Base-by-base conservation (phyloP, 768 basidiomycete genomes). In the Calvatia gigantea region DNA sequence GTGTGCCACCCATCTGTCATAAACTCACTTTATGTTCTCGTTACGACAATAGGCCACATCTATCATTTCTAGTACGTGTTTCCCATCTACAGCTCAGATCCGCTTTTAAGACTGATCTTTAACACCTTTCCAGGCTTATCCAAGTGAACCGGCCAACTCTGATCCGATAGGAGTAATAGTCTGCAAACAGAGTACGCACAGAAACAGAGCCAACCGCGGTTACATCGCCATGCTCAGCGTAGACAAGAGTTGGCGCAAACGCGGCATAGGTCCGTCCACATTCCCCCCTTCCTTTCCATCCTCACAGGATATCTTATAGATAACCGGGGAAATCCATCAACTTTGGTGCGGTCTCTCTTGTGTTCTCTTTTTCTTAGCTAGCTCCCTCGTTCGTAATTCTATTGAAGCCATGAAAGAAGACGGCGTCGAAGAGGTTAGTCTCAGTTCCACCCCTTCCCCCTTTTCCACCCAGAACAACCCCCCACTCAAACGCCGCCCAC, bases 201-300 rank as follows among this genome's bases (percentile, higher is more conserved):
- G 77, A 53, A 81, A 87, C 59, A 72, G 75, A 35, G 75, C 83
- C 8, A 91, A 94, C 67, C 73, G 97, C 67, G 97, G 97, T 12
- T 99, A 99, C 68, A 96, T 99, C 56, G 97, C 95, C 33, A 98
- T 98, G 97, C 82, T 98, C 53, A 93, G 91, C 65, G 94, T 98
- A 27, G 80, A 82, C 69, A 86, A 85, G 69, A 71, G 76, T 35
- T 97, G 86, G 82, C 79, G 96, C 33, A 89, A 96, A 70, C 84
- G 87, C 51, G 96, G 97, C 31, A 93, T 98, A 67, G 93, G 94
- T 94, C 69, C 68, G 89, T 80, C 54, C 59, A 57, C 58, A 51
- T 61, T 65, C 59, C 62, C 69, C 35, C 62, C 59, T 68, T 69
- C 70, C 65, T 65, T 69, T 58, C 69, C 65, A 61, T 70, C 73